Evolutionary conservation across 2,329 filamentous ascomycete genomes (phyloP), one percentile per base, ranked within the genome.

Genomic region (Penicillium sp.): DNA sequence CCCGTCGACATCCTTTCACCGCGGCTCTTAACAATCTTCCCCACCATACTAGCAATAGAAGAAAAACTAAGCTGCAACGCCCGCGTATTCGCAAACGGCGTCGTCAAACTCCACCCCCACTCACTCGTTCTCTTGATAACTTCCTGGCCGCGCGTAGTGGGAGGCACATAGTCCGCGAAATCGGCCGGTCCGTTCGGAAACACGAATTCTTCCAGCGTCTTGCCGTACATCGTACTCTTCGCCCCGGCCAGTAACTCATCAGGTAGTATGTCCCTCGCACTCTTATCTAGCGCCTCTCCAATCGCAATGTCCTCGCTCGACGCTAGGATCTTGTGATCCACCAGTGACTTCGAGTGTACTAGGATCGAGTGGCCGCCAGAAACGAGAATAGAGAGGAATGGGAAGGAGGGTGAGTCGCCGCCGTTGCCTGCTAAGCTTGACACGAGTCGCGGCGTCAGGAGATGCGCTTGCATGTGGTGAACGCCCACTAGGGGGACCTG

Each of bases 401-500:
- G 93, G 63, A 95, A 97, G 0, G 88, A 89, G 67, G 62, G 34
- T 13, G 51, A 18, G 21, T n/a, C n/a, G 13, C 3, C 2, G 14
- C 14, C 28, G 34, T 3, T 21, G 34, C 6, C 18, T n/a, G 78
- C 69, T 55, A 93, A 73, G 5, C 89, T 89, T 28, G 79, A 76
- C 3, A 88, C 87, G 37, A 99, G 82, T 9, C 91, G 83, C 14
- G 93, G 90, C 16, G 94, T 97, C 58, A 99, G 77, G 16, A 94
- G 89, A 73, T 99, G 94, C 10, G 92, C 94, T 71, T 97, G 92
- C 94, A 99, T 97, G 73, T 99, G 94, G 72, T 99, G 90, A 1
- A 97, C 90, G 0, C 87, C 94, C 1, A 97, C 72, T 28, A 97
- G 77, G 3, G 93, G 92, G 33, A 92, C 82, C 60, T 86, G 82